Evolutionary conservation across 768 basidiomycete species (phyloP).

Genomic region (Chalciporus piperatus): DNA sequence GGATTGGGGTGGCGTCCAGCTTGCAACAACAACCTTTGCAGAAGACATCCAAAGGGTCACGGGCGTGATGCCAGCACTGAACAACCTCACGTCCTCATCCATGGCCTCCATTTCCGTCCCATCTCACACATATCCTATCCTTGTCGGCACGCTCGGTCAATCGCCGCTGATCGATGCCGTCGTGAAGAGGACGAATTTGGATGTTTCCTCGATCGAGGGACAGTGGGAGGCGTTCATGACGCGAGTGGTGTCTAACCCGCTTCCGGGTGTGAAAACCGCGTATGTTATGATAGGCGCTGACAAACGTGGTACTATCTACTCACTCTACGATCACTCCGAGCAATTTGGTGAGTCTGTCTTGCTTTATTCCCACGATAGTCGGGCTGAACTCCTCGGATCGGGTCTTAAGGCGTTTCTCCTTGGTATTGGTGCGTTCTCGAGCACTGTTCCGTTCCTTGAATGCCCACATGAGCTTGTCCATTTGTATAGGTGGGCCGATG

Average conservation of each 20-base stretch:
- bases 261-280: background rate
- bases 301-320: constrained; percentile 1
- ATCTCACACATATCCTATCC: background rate
- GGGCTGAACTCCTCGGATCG: constrained; percentile 2
- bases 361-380: background rate
- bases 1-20: constrained; percentile 65
- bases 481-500: background rate
- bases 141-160: constrained; percentile 1
- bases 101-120: background rate
- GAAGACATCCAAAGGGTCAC: constrained; percentile 62
- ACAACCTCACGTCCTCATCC: constrained; percentile 49
- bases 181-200: background rate
- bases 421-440: background rate
- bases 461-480: background rate
- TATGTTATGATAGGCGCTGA: constrained; percentile 1
- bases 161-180: constrained; percentile 4
- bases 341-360: background rate
- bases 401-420: constrained; percentile 5
- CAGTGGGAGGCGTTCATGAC: constrained; percentile 1
- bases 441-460: background rate
- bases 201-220: background rate
- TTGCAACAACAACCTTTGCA: constrained; percentile 41
- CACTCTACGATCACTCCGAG: constrained; percentile 5
- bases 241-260: background rate
- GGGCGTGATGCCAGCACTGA: constrained; percentile 45